phyloP scores from a whole-genome alignment of 2,329 filamentous ascomycete species.

The Zymoseptoria passerinii region DNA sequence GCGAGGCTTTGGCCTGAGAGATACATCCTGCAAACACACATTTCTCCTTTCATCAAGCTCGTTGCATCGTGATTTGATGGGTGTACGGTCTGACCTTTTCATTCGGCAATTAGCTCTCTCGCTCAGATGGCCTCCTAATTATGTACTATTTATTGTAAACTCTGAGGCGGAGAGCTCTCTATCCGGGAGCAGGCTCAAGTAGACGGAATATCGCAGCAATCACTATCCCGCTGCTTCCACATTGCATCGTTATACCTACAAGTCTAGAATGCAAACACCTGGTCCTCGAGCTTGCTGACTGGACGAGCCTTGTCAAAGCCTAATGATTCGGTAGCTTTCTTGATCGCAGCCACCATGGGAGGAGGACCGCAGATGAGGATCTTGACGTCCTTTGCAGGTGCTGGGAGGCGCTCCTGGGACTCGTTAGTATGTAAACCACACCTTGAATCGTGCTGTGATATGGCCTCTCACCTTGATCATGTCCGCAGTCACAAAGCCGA shows the following conservation, averaged over 20 bases:
- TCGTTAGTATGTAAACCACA: conserved; percentile 4
- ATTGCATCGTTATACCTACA: neutral
- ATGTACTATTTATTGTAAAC: no score
- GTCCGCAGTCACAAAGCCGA: conserved; percentile 89
- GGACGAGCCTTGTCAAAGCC: conserved; percentile 88
- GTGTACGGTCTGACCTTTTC: no score
- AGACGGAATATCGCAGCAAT: neutral
- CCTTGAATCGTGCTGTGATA: neutral
- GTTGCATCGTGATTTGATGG: no score
- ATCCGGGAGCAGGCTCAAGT: no score
- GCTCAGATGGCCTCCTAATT: no score
- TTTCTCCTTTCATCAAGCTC: neutral
- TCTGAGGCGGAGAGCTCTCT: no score
- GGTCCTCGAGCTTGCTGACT: conserved; percentile 95
- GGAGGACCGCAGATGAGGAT: conserved; percentile 90
- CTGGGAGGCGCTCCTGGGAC: conserved; percentile 64
- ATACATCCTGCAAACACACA: neutral
- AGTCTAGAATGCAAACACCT: conserved; percentile 83
- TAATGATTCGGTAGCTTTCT: conserved; percentile 84
- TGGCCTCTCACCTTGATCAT: conserved; percentile 68
- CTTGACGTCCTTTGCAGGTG: conserved; percentile 80
- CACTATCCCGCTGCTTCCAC: neutral
- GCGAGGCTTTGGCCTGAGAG: neutral
- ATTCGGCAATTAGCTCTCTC: no score
- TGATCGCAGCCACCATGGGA: conserved; percentile 93